Evolutionary conservation across 257 asterid species (phyloP).

Genomic region (Lithospermum erythrorhizon): DNA sequence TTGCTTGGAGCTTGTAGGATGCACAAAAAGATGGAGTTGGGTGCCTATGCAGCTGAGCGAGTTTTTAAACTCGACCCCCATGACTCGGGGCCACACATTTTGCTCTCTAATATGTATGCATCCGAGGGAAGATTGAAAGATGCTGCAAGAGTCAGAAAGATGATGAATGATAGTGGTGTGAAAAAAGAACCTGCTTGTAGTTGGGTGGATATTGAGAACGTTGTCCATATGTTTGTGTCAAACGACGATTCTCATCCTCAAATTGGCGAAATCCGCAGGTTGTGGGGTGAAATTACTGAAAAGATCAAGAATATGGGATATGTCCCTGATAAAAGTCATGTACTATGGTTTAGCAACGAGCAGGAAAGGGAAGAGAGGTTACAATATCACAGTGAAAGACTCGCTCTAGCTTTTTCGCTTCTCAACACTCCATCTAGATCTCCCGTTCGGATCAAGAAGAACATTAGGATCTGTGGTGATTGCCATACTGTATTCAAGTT

Average conservation of each 20-base stretch:
- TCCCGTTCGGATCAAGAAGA: conserved; percentile 60
- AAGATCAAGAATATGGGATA: conserved; percentile 53
- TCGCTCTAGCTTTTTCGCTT: conserved; percentile 72
- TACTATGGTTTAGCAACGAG: conserved; percentile 52
- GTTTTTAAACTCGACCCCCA: conserved; percentile 70
- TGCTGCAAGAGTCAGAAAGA: conserved; percentile 68
- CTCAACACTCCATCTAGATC: conserved; percentile 38
- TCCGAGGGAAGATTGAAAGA: conserved; percentile 54
- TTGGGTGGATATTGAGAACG: conserved; percentile 77
- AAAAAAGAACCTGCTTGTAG: conserved; percentile 89
- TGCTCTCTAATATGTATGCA: conserved; percentile 67
- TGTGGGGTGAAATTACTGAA: conserved; percentile 52
- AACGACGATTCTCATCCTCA: conserved; percentile 65
- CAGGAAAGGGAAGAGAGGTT: conserved; percentile 58
- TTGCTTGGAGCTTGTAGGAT: conserved; percentile 82
- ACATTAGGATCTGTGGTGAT: conserved; percentile 80
- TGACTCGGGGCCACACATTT: conserved; percentile 73
- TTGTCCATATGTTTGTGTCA: conserved; percentile 60
- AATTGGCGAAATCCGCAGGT: conserved; percentile 33
- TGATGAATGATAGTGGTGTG: conserved; percentile 64
- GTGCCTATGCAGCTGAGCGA: conserved; percentile 50
- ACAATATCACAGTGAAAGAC: conserved; percentile 70
- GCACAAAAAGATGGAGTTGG: conserved; percentile 52
- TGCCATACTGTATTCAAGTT: conserved; percentile 65
- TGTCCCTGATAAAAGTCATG: conserved; percentile 66